phyloP scores from a whole-genome alignment of 352 stramenopile species.

The Salisapilia sapeloensis region DNA sequence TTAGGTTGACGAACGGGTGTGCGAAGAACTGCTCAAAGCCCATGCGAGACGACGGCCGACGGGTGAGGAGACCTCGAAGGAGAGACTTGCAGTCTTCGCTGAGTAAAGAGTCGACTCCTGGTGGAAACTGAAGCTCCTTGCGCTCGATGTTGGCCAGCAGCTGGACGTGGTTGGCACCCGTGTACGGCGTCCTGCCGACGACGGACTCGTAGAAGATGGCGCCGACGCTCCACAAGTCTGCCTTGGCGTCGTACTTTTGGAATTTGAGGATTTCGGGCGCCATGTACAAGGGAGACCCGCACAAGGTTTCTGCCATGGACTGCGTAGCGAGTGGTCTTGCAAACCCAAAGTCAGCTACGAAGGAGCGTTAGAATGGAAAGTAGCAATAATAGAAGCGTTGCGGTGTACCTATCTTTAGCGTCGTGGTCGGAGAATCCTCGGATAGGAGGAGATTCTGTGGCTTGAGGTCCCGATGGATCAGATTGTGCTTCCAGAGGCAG shows the following conservation, averaged over 20 bases:
- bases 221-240: constrained; percentile 92
- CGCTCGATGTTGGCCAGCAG: constrained; percentile 88
- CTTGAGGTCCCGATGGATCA: constrained; percentile 87
- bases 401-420: constrained; percentile 44
- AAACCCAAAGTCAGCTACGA: constrained; percentile 93
- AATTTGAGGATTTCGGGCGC: constrained; percentile 92
- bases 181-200: constrained; percentile 84
- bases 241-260: constrained; percentile 93
- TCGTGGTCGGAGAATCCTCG: constrained; percentile 26
- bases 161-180: constrained; percentile 90
- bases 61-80: constrained; percentile 59
- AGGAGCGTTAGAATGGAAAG: constrained; percentile 3
- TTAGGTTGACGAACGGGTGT: constrained; percentile 37
- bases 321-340: constrained; percentile 83
- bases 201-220: constrained; percentile 95
- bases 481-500: constrained; percentile 49
- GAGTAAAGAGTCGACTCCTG: constrained; percentile 58
- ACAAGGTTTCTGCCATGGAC: constrained; percentile 91
- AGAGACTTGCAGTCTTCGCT: constrained; percentile 73
- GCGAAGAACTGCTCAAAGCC: constrained; percentile 87
- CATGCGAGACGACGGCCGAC: constrained; percentile 70
- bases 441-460: constrained; percentile 92
- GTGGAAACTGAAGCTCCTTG: constrained; percentile 77
- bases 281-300: constrained; percentile 94
- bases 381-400: constrained; percentile 2